Evolutionary conservation across 1,284 basidiomycete genomes (phyloP).

Genomic region (Ganoderma meredithae): DNA sequence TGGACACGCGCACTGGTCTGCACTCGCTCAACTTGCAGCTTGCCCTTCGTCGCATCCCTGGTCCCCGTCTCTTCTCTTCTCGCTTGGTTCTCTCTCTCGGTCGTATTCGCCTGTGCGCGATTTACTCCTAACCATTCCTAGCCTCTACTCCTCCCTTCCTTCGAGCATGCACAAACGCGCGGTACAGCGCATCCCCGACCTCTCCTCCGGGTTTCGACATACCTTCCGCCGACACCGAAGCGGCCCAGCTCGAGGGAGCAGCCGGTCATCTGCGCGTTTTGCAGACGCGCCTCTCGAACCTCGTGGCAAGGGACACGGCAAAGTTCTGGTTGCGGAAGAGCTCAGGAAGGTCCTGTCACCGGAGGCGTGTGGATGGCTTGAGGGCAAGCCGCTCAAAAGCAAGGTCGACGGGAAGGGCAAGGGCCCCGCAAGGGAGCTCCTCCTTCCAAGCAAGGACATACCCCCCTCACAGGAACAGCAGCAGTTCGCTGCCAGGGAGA

Average conservation of each 20-base stretch:
- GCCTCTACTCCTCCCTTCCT: not conserved
- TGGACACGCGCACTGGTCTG: not conserved
- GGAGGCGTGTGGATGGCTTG: conserved; percentile 22
- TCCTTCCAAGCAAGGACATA: not conserved
- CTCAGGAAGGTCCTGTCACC: conserved; percentile 27
- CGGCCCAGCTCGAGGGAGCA: conserved; percentile 1
- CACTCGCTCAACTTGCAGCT: not conserved
- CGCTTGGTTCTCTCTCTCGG: not conserved
- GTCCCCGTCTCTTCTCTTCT: not conserved
- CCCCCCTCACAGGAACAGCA: conserved; percentile 20
- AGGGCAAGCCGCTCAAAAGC: conserved; percentile 13
- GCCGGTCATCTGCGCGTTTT: not conserved
- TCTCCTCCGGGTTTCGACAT: conserved; percentile 20
- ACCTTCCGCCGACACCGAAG: conserved; percentile 19
- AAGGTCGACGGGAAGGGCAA: conserved; percentile 9
- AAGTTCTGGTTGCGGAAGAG: conserved; percentile 9
- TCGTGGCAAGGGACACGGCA: not conserved
- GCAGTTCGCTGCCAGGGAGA: conserved; percentile 16
- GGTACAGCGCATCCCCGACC: conserved; percentile 17
- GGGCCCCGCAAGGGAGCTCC: not conserved
- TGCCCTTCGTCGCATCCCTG: not conserved
- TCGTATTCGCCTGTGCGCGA: not conserved
- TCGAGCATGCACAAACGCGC: conserved; percentile 22
- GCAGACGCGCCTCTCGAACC: not conserved
- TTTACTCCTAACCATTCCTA: not conserved